Base-by-base conservation (phyloP, 2,329 filamentous ascomycete genomes). In the Tolypocladium pustulatum region DNA sequence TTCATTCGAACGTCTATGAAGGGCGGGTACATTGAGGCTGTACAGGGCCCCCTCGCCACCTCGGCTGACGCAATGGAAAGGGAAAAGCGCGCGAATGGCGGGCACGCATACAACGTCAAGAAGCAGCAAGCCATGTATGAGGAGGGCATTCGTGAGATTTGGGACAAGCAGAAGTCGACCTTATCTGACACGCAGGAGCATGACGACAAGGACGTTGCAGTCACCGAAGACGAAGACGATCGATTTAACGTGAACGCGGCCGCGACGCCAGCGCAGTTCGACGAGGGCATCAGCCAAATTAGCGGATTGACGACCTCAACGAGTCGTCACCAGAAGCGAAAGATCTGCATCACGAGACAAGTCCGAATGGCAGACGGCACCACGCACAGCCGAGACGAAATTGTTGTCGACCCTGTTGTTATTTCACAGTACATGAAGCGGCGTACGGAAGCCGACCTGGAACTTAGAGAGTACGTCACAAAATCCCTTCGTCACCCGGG, bases 1-100 rank as follows among this genome's bases (percentile, higher is more conserved):
- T 97, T 99, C 72, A 92, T 99, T 72, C 91, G 94, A 69, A 97
- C 92, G 0, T 96, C 91, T 1, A 99, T 99, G 94, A 99, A 99
- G 74, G 94, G 94, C 61, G 94, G 94, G 0, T 99, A 85, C 61
- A 82, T 97, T 72, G 90, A 92, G 68, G 88, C 91, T 25, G 83
- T 95, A 32, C 83, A 84, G 59, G 84, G 84, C 2, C 83, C 84
- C 3, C 73, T 83, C 43, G 82, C 84, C 9, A 86, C 84, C 3
- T 85, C 84, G 12, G 91, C 91, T 25, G 91, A 96, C 71, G 92
- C 90, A 67, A 90, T 92, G 61, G 89, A 91, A 67, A 89, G 92
- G 61, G 90, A 92, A 70, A 85, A 94, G 63, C 90, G 92, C 69
- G 89, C 89, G 20, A 93, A 94, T 63, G 91, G 91, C 58, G 94